Percentiles rank a stretch among this genome's conserved stretches.
Evolutionary conservation across 2,329 filamentous ascomycete genomes (phyloP).

Genomic region (Pestalotiopsis sp.): DNA sequence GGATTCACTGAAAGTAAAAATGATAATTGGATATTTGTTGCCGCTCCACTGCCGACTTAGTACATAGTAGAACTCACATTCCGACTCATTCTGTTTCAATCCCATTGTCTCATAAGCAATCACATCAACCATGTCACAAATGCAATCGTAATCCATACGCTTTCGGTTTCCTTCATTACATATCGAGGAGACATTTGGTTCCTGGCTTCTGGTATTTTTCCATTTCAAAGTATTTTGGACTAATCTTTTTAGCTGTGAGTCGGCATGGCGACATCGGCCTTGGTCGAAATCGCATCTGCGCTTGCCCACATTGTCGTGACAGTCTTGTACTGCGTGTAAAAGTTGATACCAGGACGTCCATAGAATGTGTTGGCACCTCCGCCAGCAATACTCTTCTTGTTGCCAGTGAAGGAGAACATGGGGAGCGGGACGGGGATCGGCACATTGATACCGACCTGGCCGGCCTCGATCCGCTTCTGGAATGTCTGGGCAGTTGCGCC

Average conservation of each 20-base stretch:
- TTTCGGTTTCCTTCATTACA: background rate
- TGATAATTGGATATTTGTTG: background rate
- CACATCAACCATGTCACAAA: background rate
- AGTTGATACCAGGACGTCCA: slow-evolving; percentile 87
- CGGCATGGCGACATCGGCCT: slow-evolving; percentile 90
- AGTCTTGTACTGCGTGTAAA: slow-evolving; percentile 98
- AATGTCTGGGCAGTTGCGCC: slow-evolving; percentile 78
- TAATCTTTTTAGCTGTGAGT: slow-evolving; percentile 40
- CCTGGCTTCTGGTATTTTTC: background rate
- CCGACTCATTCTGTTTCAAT: background rate
- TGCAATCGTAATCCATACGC: background rate
- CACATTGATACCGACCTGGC: slow-evolving; percentile 85
- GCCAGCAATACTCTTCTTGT: slow-evolving; percentile 90
- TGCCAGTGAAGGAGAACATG: slow-evolving; percentile 74
- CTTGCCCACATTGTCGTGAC: slow-evolving; percentile 90
- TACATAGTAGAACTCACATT: background rate
- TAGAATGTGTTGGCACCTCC: slow-evolving; percentile 95
- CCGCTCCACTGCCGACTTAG: background rate
- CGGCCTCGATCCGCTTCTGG: slow-evolving; percentile 80
- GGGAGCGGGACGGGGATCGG: slow-evolving; percentile 74
- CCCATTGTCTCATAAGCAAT: background rate
- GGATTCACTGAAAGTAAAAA: background rate
- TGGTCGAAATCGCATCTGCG: slow-evolving; percentile 81
- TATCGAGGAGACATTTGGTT: background rate
- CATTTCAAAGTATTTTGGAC: background rate